Conservation (phyloP, 1,139 yeast genomes). For the Taphrina communis region DNA sequence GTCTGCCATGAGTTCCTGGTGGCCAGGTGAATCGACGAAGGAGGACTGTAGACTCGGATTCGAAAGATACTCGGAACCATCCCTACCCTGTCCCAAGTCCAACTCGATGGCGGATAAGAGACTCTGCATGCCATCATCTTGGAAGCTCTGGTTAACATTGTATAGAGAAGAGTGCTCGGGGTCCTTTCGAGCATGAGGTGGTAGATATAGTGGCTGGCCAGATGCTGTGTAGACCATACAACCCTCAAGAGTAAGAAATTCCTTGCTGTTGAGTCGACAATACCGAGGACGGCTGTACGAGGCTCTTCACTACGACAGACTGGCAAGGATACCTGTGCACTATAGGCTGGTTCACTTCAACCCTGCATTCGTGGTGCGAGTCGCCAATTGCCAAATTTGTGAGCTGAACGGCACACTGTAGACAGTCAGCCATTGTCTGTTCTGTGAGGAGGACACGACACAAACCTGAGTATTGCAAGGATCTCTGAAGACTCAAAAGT, state of each 20-base stretch:
- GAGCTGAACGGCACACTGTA: neutral
- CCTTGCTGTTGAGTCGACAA: neutral
- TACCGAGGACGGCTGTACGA: neutral
- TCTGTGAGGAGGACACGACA: neutral
- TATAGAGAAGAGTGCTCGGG: neutral
- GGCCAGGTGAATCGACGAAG: conserved; percentile 20
- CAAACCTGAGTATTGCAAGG: neutral
- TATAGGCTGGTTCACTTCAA: neutral
- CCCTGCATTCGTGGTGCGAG: neutral
- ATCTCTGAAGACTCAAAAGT: no score
- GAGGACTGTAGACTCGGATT: conserved; percentile 19
- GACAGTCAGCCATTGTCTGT: neutral
- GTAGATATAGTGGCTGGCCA: conserved; percentile 26
- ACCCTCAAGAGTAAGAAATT: neutral
- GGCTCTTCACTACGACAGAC: neutral
- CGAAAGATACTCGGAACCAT: conserved; percentile 6
- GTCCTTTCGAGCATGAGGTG: conserved; percentile 15
- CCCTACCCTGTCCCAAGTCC: conserved; percentile 16
- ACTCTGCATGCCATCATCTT: conserved; percentile 33
- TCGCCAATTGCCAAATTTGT: neutral
- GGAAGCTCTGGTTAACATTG: neutral
- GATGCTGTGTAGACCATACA: conserved; percentile 25
- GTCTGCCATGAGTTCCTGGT: conserved; percentile 27
- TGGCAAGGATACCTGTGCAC: neutral
- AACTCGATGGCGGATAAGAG: conserved; percentile 35